Conservation (phyloP, 2,329 filamentous ascomycete species). For the Fusarium torreyae region DNA sequence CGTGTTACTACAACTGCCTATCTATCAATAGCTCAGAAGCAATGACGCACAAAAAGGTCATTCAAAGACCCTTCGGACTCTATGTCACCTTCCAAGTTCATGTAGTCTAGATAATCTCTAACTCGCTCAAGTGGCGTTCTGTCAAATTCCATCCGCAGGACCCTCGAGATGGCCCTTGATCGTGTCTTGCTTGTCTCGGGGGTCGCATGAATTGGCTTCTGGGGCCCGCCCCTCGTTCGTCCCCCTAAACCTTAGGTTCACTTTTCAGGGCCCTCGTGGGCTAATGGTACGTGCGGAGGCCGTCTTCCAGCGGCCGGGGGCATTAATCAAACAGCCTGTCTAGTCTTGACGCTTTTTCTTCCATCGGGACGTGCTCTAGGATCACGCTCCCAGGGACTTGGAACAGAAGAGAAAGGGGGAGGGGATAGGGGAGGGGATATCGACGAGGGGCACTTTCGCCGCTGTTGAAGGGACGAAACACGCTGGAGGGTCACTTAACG, state of each 20-base stretch:
- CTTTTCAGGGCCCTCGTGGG: conserved; percentile 34
- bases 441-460: conserved; percentile 26
- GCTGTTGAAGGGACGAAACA: conserved; percentile 39
- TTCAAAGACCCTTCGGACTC: conserved; percentile 4
- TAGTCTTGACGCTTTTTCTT: conserved; percentile 43
- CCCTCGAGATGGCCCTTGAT: conserved; percentile 26
- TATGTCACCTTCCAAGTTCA: conserved; percentile 6
- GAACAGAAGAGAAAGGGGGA: conserved; percentile 33
- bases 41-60: conserved; percentile 9
- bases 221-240: conserved; percentile 41
- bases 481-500: conserved; percentile 14
- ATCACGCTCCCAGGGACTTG: conserved; percentile 40
- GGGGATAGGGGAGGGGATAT: conserved; percentile 20
- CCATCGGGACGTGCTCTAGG: conserved; percentile 43
- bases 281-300: conserved; percentile 45
- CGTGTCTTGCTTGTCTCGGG: conserved; percentile 35
- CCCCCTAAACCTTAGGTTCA: conserved; percentile 32
- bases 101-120: conserved; percentile 13
- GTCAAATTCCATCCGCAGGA: conserved; percentile 27
- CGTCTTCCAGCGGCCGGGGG: conserved; percentile 46
- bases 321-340: conserved; percentile 47
- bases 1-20: conserved; percentile 4
- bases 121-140: conserved; percentile 34
- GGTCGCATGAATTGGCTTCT: conserved; percentile 48
- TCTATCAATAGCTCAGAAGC: conserved; percentile 23